These are phyloP conservation scores for Scleroderma citrinum DNA, from an alignment of 768 basidiomycete genomes.

Conservation along the genomic window DNA sequence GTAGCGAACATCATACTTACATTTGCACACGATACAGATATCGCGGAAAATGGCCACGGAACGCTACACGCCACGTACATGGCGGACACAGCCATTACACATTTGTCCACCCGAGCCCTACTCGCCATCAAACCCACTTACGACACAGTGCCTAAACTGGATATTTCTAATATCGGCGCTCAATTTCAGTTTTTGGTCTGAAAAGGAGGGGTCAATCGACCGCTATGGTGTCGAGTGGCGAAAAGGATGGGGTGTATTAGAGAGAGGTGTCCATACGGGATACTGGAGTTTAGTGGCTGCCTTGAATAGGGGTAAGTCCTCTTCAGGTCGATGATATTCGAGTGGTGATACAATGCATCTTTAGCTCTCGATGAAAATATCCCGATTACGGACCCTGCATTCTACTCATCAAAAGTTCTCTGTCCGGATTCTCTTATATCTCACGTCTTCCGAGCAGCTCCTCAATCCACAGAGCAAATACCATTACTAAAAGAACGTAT, in stretches of 20 bases:
- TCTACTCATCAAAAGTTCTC: slow-evolving; percentile 63
- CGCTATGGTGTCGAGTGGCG: slow-evolving; percentile 81
- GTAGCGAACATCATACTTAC: not conserved
- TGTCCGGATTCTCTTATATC: slow-evolving; percentile 71
- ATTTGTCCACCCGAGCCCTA: slow-evolving; percentile 65
- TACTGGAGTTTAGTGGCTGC: slow-evolving; percentile 88
- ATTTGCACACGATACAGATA: slow-evolving; percentile 40
- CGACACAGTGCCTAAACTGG: slow-evolving; percentile 66
- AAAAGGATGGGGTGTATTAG: slow-evolving; percentile 52
- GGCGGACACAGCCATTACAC: slow-evolving; percentile 66
- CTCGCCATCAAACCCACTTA: slow-evolving; percentile 45
- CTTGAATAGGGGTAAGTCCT: slow-evolving; percentile 62
- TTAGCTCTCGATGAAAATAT: slow-evolving; percentile 71
- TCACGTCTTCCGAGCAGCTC: slow-evolving; percentile 59
- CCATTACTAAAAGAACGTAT: slow-evolving; percentile 71
- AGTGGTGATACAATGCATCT: not conserved
- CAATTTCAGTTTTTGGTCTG: slow-evolving; percentile 91
- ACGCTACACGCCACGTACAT: slow-evolving; percentile 73
- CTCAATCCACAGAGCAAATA: slow-evolving; percentile 53
- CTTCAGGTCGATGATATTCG: not conserved
- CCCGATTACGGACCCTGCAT: slow-evolving; percentile 72
- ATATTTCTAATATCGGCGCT: slow-evolving; percentile 82
- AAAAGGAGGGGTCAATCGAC: slow-evolving; percentile 47
- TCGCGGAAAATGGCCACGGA: slow-evolving; percentile 49
- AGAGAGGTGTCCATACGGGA: slow-evolving; percentile 60